A percentile compares a stretch with the other conserved stretches of the same genome.
phyloP scores from a whole-genome alignment of 164 flowering plant genomes.

The Dillenia suffruticosa region DNA sequence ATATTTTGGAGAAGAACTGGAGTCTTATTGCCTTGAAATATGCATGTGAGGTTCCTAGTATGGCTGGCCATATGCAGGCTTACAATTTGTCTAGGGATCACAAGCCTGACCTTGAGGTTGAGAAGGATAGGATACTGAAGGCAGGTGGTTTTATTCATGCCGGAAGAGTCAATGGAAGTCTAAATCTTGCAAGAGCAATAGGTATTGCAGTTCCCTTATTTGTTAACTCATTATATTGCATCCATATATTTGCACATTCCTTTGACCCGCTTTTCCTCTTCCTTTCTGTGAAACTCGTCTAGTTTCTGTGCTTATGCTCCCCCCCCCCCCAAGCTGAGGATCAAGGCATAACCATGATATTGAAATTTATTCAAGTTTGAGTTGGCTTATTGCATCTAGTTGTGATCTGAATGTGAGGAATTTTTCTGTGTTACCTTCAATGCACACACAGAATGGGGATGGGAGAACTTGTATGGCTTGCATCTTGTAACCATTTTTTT shows the following conservation, averaged over 20 bases:
- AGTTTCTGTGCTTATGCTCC: neutral
- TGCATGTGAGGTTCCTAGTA: neutral
- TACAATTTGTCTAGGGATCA: conserved; percentile 96
- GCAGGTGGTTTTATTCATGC: conserved; percentile 99
- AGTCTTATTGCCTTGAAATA: too few relatives aligned
- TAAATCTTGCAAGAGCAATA: conserved; percentile 96
- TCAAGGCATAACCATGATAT: too few relatives aligned
- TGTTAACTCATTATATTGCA: neutral
- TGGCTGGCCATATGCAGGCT: conserved; percentile 49
- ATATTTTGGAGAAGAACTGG: too few relatives aligned
- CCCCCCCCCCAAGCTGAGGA: too few relatives aligned
- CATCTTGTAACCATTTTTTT: neutral
- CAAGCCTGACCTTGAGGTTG: conserved; percentile 95
- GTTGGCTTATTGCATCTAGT: too few relatives aligned
- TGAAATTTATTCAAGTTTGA: neutral
- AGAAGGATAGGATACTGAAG: conserved; percentile 86
- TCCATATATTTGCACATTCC: neutral
- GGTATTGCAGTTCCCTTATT: conserved; percentile 38
- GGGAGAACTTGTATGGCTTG: neutral
- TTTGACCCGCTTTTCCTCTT: neutral
- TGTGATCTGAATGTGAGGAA: too few relatives aligned
- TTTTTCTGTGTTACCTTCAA: neutral
- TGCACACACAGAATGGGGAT: neutral
- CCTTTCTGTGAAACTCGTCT: neutral
- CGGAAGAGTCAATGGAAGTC: conserved; percentile 96